Evolutionary conservation across 768 basidiomycete species (phyloP), one percentile per base, ranked within the genome.

Genomic region (Naganishia vaughanmartiniae): DNA sequence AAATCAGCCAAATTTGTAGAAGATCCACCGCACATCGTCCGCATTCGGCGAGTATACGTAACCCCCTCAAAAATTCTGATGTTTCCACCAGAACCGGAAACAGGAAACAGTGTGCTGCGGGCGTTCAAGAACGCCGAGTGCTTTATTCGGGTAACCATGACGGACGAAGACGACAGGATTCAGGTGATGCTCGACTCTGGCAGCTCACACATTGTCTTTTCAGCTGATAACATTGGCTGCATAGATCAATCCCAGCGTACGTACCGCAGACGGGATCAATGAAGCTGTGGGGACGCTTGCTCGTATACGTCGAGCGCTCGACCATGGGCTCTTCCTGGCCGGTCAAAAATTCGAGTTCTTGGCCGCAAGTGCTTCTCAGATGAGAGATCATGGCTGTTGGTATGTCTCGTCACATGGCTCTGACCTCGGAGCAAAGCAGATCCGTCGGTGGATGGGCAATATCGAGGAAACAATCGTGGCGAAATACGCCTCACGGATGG

Each of bases 141-240:
- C 36, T 76, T 76, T 45, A 65, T 76, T 15, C 71, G 76, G 17
- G 76, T 76, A 17, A 71, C 72, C 34, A 75, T 76, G 67, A 71
- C 66, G 12, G 76, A 76, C 54, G 74, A 76, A 45, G 55, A 70
- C 31, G 69, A 70, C 33, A 60, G 68, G 28, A 30, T 74, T 1
- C 70, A 73, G 60, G 73, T 69, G 54, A n/a, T 54, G 10, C 31
- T 39, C 36, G 26, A 21, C 48, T 31, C 1, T 39, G 33, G 17
- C 10, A 51, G n/a, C 4, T 3, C 11, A 24, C 66, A 26, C 14
- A n/a, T 67, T 36, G 36, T 53, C 19, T 39, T 30, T n/a, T 54
- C 1, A 34, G 42, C 36, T 57, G 33, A 58, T 31, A 11, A 10
- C 24, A 28, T 56, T 14, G 21, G 15, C 19, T 46, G 21, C 17